phyloP scores from a whole-genome alignment of 2,329 filamentous ascomycete species.

The Aspergillus flavus region DNA sequence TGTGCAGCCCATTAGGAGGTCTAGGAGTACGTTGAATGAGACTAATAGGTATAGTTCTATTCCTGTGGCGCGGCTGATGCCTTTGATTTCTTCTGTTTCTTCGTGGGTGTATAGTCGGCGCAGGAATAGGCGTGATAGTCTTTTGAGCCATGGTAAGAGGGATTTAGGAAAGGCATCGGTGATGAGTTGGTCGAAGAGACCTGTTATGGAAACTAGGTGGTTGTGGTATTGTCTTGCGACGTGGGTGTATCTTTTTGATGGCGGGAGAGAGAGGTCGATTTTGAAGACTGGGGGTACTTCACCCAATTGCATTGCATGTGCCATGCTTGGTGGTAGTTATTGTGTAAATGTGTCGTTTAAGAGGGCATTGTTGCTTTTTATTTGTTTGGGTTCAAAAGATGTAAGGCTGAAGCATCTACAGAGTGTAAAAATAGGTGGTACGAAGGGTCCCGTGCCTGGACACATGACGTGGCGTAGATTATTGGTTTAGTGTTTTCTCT shows the following conservation, averaged over 20 bases:
- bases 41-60: conserved; percentile 64
- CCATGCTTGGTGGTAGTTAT: neutral
- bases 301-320: neutral
- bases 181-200: conserved; percentile 53
- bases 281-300: conserved; percentile 42
- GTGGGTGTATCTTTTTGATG: conserved; percentile 54
- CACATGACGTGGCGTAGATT: neutral
- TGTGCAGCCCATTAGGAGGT: conserved; percentile 67
- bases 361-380: neutral
- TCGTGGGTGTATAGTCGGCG: conserved; percentile 56
- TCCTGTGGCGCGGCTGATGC: conserved; percentile 55
- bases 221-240: conserved; percentile 51
- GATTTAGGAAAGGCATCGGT: conserved; percentile 30
- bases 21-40: conserved; percentile 64
- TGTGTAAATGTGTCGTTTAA: too few relatives aligned
- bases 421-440: too few relatives aligned
- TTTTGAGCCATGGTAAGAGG: conserved; percentile 31
- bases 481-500: neutral
- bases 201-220: conserved; percentile 47
- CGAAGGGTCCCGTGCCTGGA: neutral
- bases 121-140: conserved; percentile 51
- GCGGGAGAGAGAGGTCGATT: conserved; percentile 60
- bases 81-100: conserved; percentile 63
- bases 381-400: neutral
- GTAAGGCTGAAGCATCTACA: neutral